Conservation (phyloP, 148 eudicot species). For the Heliamphora exappendiculata region DNA sequence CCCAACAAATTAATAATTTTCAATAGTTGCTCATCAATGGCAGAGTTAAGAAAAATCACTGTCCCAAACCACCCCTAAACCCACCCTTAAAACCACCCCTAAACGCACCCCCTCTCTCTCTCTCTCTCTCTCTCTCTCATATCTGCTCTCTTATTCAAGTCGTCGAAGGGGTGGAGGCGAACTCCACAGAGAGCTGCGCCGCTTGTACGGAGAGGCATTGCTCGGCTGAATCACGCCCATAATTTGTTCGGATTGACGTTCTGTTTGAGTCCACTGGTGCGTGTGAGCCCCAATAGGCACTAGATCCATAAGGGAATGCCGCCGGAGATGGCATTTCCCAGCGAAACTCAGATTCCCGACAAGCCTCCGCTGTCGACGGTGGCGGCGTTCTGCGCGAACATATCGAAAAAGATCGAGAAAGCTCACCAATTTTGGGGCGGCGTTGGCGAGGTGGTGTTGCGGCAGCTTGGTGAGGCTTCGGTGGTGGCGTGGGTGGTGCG, state of each 20-base stretch:
- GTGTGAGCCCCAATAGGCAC: slow-evolving; percentile 47
- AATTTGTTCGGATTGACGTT: slow-evolving; percentile 30
- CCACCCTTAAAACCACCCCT: too few species aligned
- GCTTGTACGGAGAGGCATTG: slow-evolving; percentile 12
- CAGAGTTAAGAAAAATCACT: too few species aligned
- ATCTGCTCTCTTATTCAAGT: slow-evolving; percentile 34
- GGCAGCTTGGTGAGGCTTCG: too few species aligned
- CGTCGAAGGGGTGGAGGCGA: slow-evolving; percentile 28
- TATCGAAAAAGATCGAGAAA: slow-evolving; percentile 90
- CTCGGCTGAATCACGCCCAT: slow-evolving; percentile 18
- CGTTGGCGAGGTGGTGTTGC: too few species aligned
- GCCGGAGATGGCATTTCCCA: slow-evolving; percentile 34
- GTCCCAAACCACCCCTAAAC: too few species aligned
- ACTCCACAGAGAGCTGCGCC: slow-evolving; percentile 27
- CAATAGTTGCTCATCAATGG: too few species aligned
- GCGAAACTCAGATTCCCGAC: slow-evolving; percentile 44
- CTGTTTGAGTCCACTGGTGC: slow-evolving; percentile 58
- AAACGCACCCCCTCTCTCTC: too few species aligned
- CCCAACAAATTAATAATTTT: too few species aligned
- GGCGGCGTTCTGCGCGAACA: slow-evolving; percentile 60
- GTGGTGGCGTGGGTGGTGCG: too few species aligned
- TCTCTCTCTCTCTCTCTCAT: too few species aligned
- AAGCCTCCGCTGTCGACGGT: slow-evolving; percentile 42
- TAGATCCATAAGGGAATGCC: slow-evolving; percentile 33
- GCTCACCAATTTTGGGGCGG: slow-evolving; percentile 94